Base-by-base conservation (phyloP, 257 asterid genomes). In the Schizonepeta tenuifolia region DNA sequence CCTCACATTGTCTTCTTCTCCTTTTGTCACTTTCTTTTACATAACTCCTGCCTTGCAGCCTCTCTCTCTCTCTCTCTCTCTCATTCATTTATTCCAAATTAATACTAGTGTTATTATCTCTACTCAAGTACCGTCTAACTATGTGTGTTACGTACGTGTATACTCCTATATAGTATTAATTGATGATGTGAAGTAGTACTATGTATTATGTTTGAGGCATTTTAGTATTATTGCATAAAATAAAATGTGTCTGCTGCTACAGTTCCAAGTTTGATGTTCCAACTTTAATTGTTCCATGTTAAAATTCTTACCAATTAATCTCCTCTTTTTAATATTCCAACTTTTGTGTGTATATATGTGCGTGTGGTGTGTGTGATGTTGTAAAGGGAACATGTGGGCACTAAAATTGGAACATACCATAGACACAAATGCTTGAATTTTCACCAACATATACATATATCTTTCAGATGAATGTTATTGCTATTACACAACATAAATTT, bases 371-470 rank as follows among this genome's bases (percentile, higher is more conserved):
- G 49, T 73, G 46, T 80, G 86, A 83, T 78, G 83, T 78, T 79
- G 47, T 41, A 63, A 76, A 68, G 86, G 89, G 78, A 77, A 80
- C 87, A 83, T 83, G 86, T 80, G 85, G 90, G 88, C 83, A 75
- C 82, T 72, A 59, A 43, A 15, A 77, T 22, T 74, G 78, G 72
- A 76, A 57, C 78, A 54, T 46, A 69, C 28, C 49, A 22, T 60
- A 56, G 69, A 61, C 76, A 63, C 56, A 58, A 41, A 46, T 84
- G 84, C 77, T 69, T 67, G 7, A 71, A 44, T 68, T 62, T 80
- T 74, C 69, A 74, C 77, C 72, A 70, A 77, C 83, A 77, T 74
- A 67, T 28, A 22, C 20, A 51, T 71, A 51, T 26, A 21, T 46
- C 40, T 44, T 17, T 35, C 26, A 54, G 65, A 57, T 70, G 28